A percentile compares a stretch with the other conserved stretches of the same genome.
Evolutionary conservation across 345 rosid genomes (phyloP).

Genomic region (Atalantia buxifolia): DNA sequence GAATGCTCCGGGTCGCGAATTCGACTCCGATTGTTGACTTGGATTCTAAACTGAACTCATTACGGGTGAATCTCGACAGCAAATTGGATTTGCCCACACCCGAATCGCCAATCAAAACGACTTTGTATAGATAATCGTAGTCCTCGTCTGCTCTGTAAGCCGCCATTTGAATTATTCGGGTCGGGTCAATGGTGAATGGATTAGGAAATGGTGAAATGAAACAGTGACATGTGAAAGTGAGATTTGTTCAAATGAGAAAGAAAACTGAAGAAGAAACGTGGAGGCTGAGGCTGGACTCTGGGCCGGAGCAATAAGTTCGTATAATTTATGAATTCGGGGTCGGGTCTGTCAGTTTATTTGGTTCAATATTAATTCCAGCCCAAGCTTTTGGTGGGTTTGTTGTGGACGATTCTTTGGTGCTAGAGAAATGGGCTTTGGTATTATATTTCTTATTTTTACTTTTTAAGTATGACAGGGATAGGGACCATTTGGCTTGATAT

Average conservation of each 20-base stretch:
- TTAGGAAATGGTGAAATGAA: not conserved
- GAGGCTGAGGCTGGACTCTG: not conserved
- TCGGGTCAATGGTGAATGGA: not conserved
- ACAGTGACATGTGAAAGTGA: not conserved
- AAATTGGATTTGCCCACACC: slow-evolving; percentile 85
- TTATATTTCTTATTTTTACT: too few relatives aligned
- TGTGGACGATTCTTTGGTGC: too few relatives aligned
- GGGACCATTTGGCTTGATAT: too few relatives aligned
- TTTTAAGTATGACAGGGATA: too few relatives aligned
- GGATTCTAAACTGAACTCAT: slow-evolving; percentile 83
- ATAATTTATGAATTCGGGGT: not conserved
- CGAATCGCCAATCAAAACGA: slow-evolving; percentile 74
- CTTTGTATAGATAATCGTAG: slow-evolving; percentile 80
- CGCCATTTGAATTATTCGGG: slow-evolving; percentile 36
- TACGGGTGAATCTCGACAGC: slow-evolving; percentile 66
- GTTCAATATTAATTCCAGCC: not conserved
- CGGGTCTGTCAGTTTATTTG: not conserved
- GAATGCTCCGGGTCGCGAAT: slow-evolving; percentile 78
- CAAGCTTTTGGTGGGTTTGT: not conserved
- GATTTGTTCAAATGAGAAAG: not conserved
- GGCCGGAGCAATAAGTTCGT: not conserved
- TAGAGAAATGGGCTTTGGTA: too few relatives aligned
- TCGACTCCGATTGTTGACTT: slow-evolving; percentile 86
- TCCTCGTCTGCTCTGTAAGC: slow-evolving; percentile 81
- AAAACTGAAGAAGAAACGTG: not conserved